These are phyloP conservation scores for Aspergillus sp. DNA, from an alignment of 2,329 filamentous ascomycete genomes.

Conservation along the genomic window DNA sequence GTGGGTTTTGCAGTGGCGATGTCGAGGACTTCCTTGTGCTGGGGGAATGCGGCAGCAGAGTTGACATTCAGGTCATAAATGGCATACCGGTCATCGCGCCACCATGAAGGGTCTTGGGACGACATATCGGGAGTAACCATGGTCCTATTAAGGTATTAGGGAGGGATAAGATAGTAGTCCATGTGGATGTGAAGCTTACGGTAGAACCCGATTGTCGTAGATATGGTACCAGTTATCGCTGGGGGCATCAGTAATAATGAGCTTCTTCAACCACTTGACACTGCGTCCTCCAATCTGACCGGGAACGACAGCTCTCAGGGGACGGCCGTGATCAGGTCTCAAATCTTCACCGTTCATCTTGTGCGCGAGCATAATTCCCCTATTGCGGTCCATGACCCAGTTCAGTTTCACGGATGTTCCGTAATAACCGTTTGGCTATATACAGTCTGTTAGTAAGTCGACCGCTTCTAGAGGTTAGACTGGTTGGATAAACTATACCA, in stretches of 20 bases:
- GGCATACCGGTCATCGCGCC: conserved; percentile 86
- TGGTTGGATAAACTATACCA: conserved; percentile 46
- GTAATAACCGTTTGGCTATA: conserved; percentile 78
- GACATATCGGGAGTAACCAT: conserved; percentile 81
- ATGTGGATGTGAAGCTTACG: conserved; percentile 42
- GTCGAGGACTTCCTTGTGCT: conserved; percentile 69
- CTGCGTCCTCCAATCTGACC: conserved; percentile 90
- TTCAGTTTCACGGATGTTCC: conserved; percentile 85
- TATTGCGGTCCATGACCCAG: conserved; percentile 81
- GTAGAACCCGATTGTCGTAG: conserved; percentile 86
- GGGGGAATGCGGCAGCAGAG: conserved; percentile 75
- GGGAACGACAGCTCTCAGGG: conserved; percentile 78
- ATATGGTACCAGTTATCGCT: conserved; percentile 96
- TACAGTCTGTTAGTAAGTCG: conserved; percentile 9
- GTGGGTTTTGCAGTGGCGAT: conserved; percentile 49
- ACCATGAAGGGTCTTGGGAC: conserved; percentile 70
- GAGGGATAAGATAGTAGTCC: background rate
- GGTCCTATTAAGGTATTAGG: conserved; percentile 49
- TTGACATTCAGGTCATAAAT: conserved; percentile 92
- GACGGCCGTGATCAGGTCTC: conserved; percentile 81
- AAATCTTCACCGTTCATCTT: conserved; percentile 86
- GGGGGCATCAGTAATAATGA: conserved; percentile 74
- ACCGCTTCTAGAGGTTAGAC: background rate
- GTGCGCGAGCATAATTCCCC: conserved; percentile 82
- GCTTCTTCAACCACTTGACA: conserved; percentile 86